Evolutionary conservation across 345 rosid genomes (phyloP).

Genomic region (Sisymbrium irio): DNA sequence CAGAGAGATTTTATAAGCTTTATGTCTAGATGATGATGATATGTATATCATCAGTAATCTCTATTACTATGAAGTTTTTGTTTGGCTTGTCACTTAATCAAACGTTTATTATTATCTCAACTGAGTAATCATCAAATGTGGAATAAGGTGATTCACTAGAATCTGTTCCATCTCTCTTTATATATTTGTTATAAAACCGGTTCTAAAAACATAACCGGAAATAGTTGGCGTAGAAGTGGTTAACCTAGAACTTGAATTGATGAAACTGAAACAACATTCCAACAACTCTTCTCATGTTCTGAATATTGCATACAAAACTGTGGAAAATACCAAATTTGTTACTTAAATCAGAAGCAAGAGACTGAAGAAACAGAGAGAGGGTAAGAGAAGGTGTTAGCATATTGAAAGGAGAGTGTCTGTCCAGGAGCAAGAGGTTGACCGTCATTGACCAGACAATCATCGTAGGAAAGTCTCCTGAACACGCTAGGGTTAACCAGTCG

Average conservation of each 20-base stretch:
- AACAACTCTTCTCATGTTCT: neutral
- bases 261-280: neutral
- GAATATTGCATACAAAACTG: neutral
- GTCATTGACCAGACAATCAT: slow-evolving; percentile 67
- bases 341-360: slow-evolving; percentile 38
- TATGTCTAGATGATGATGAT: neutral
- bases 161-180: too few species aligned
- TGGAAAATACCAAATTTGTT: neutral
- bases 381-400: slow-evolving; percentile 60
- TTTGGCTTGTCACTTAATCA: neutral
- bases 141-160: too few species aligned
- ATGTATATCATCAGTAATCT: neutral
- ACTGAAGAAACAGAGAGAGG: slow-evolving; percentile 59
- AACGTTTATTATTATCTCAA: neutral
- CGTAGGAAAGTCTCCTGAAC: slow-evolving; percentile 51
- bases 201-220: neutral
- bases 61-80: neutral
- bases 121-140: neutral
- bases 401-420: slow-evolving; percentile 56
- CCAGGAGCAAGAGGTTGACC: slow-evolving; percentile 66
- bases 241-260: neutral
- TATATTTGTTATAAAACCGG: too few species aligned
- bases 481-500: slow-evolving; percentile 54
- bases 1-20: neutral
- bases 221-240: neutral